A percentile compares a stretch with the other conserved stretches of the same genome.
These are phyloP conservation scores for Grosmannia clavigera DNA, from an alignment of 2,329 filamentous ascomycete genomes.

Conservation along the genomic window DNA sequence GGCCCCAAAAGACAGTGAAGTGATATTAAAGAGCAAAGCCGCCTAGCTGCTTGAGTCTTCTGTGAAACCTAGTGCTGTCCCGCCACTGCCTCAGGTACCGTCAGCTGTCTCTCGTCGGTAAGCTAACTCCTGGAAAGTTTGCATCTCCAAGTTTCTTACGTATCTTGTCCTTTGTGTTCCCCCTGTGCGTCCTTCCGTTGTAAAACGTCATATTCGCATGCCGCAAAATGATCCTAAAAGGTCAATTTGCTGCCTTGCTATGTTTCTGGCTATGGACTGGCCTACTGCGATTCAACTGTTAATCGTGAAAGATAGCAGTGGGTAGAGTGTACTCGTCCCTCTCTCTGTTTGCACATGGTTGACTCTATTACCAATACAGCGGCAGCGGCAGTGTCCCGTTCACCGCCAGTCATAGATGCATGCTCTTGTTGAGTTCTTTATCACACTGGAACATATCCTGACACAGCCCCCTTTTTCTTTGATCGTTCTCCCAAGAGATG, in stretches of 20 bases:
- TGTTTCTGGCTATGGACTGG: background rate
- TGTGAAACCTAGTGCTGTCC: too few species aligned
- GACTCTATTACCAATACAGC: background rate
- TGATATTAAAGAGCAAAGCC: background rate
- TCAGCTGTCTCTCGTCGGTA: too few species aligned
- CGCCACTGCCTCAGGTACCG: too few species aligned
- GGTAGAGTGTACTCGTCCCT: background rate
- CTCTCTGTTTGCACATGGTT: background rate
- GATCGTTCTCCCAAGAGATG: background rate
- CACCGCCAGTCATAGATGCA: background rate
- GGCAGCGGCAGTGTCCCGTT: background rate
- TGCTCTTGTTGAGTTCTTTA: background rate
- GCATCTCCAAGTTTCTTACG: too few species aligned
- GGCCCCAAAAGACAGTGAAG: background rate
- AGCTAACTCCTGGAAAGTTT: too few species aligned
- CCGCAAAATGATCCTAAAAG: background rate
- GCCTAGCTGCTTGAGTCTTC: background rate
- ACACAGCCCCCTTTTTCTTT: background rate
- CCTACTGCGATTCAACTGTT: background rate
- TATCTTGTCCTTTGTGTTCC: background rate
- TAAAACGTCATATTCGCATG: background rate
- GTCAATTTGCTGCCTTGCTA: background rate
- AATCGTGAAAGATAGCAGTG: background rate
- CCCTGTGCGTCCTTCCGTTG: background rate
- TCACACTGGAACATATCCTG: background rate